Percentiles rank a stretch among this genome's conserved stretches.
These are phyloP conservation scores for Elsinoe perseae DNA, from an alignment of 2,329 filamentous ascomycete genomes.

Conservation along the genomic window DNA sequence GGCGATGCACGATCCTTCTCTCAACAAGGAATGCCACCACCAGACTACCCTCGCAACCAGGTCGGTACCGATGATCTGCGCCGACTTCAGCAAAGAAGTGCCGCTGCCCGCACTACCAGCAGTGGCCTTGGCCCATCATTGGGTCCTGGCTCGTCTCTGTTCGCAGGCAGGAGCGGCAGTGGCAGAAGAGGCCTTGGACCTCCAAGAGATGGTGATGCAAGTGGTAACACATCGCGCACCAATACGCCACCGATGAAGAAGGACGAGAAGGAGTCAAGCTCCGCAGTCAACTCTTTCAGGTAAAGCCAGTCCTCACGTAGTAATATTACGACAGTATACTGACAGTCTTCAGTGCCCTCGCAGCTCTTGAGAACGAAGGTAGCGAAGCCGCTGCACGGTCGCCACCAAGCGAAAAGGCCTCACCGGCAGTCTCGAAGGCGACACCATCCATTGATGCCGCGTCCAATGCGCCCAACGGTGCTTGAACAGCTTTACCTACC, in stretches of 20 bases:
- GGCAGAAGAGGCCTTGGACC: slow-evolving; percentile 69
- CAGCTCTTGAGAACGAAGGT: slow-evolving; percentile 47
- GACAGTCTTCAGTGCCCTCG: slow-evolving; percentile 40
- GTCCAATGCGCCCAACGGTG: slow-evolving; percentile 33
- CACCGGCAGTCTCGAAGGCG: slow-evolving; percentile 26
- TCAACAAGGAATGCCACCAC: slow-evolving; percentile 55
- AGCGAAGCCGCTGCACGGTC: slow-evolving; percentile 55
- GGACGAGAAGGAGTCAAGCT: slow-evolving; percentile 58
- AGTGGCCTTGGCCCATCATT: slow-evolving; percentile 53
- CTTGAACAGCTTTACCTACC: slow-evolving; percentile 1
- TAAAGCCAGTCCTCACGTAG: slow-evolving; percentile 44
- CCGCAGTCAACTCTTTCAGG: slow-evolving; percentile 83
- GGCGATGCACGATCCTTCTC: slow-evolving; percentile 84
- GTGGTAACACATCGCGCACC: slow-evolving; percentile 73
- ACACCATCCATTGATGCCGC: slow-evolving; percentile 35
- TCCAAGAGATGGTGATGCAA: slow-evolving; percentile 67
- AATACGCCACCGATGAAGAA: slow-evolving; percentile 70
- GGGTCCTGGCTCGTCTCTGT: slow-evolving; percentile 72
- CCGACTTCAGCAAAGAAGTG: slow-evolving; percentile 63
- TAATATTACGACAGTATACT: slow-evolving; percentile 22
- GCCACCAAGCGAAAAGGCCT: slow-evolving; percentile 37
- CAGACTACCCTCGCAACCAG: slow-evolving; percentile 65
- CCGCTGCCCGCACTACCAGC: slow-evolving; percentile 50
- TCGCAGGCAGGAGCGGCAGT: slow-evolving; percentile 84
- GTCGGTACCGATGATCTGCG: slow-evolving; percentile 88